Base-by-base conservation (phyloP, 805 yeast genomes). In the Yamadazyma takamatsuzukensis region DNA sequence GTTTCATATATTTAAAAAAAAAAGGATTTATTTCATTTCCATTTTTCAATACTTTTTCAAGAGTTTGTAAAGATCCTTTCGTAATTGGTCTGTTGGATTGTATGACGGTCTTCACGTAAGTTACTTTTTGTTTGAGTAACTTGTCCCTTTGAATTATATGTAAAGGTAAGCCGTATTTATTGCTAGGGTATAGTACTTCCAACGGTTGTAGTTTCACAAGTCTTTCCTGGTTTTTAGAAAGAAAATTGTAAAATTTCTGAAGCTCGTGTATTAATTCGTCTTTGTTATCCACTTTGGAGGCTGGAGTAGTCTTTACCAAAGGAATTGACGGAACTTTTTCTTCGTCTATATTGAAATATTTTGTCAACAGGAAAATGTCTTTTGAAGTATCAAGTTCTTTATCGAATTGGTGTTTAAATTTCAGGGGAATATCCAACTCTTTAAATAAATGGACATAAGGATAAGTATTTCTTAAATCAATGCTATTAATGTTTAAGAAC, bases 391-490 rank as follows among this genome's bases (percentile, higher is more conserved):
- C 12, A 7, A 31, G 15, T 23, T 18, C 26, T 14, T 36, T 15
- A 14, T 51, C 38, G 37, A 57, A 61, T n/a, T 17, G 18, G 5
- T 26, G 18, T 11, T 39, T 21, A 17, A 36, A 33, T 12, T 37
- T 32, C 3, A 26, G 23, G 11, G 37, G 32, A 7, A 31, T 30
- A 13, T 36, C 29, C 18, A 49, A 23, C 12, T 21, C 21, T 26
- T 51, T 28, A 50, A 45, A 30, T 10, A 41, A 12, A 36, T 66
- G 69, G 4, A 51, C 54, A 29, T 48, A 58, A 5, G 71, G 71
- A 64, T 64, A 64, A 3, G 36, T 24, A 1, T 33, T 24, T 18
- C 53, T 49, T 24, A 63, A 39, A 5, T 48, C 33, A 15, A 41
- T 27, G 31, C 56, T 53, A 15, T 47, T 45, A 21, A 43, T 33